phyloP scores from a whole-genome alignment of 2,329 filamentous ascomycete species.

The Westerdykella sp. region DNA sequence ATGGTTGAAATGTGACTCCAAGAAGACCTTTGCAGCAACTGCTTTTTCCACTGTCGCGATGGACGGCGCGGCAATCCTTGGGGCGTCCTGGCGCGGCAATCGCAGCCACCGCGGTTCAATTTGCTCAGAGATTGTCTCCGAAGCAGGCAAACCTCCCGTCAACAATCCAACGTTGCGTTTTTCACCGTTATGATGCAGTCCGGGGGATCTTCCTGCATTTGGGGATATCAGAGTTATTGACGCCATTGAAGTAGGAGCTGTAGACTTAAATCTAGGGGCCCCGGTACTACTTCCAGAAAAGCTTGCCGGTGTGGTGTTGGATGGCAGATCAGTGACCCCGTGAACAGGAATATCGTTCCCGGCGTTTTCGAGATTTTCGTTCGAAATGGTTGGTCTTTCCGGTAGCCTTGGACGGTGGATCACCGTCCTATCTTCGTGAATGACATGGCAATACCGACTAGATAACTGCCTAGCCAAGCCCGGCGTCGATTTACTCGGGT shows the following conservation, averaged over 20 bases:
- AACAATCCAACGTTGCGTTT: constrained; percentile 6
- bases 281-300: constrained; percentile 23
- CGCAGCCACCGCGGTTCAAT: constrained; percentile 19
- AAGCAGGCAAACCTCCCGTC: constrained; percentile 11
- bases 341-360: not conserved
- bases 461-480: constrained; percentile 23
- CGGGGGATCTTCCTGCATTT: constrained; percentile 21
- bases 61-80: constrained; percentile 32
- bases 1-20: constrained; percentile 80
- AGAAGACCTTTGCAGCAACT: constrained; percentile 74
- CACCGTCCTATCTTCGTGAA: constrained; percentile 28
- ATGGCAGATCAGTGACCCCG: constrained; percentile 14
- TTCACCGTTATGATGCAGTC: constrained; percentile 21
- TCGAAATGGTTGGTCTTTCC: constrained; percentile 23
- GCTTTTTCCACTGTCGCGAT: constrained; percentile 66
- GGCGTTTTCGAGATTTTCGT: constrained; percentile 6
- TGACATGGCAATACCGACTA: constrained; percentile 18
- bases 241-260: constrained; percentile 30
- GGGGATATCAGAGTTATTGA: constrained; percentile 14
- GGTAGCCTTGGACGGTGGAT: constrained; percentile 26
- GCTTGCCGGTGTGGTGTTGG: constrained; percentile 22
- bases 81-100: constrained; percentile 32
- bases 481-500: constrained; percentile 26
- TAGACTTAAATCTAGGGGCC: constrained; percentile 24
- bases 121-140: constrained; percentile 12